Evolutionary conservation across 805 yeast genomes (phyloP), one percentile per base, ranked within the genome.

Genomic region (Kuraishia piskuri): DNA sequence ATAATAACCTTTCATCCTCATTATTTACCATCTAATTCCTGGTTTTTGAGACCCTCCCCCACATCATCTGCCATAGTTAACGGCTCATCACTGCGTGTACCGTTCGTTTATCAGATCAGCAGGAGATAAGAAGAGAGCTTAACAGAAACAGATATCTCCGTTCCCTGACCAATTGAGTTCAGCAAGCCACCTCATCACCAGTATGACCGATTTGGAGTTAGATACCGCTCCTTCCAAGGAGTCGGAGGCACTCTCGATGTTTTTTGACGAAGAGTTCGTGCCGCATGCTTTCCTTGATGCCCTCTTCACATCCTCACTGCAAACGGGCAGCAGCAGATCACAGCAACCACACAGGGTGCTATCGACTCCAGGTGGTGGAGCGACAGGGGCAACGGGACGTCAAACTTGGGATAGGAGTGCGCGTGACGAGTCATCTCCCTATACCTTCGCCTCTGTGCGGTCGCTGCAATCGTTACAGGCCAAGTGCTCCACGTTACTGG

Each of bases 221-320:
- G 40, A 31, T 31, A 31, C n/a, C 14, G 40, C 40, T 31, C 40
- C 40, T 31, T 31, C 49, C 17, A 47, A 47, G 25, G 49, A 47
- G 49, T 21, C 23, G 8, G 79, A 79, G 17, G 73, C 84, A 1
- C 65, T 85, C 2, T 68, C 80, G 12, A 84, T 86, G 82, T 86
- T 86, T 69, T 82, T 84, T 56, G 88, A 85, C 57, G 79, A 76
- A 21, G 80, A 78, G 23, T 86, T 85, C 61, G 80, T 77, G 19
- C 86, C 90, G 1, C 78, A 80, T 53, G 80, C 79, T 46, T 86
- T 78, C 59, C 75, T 86, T 20, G 88, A 86, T 62, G 83, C 86
- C 2, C 67, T 86, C 17, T 75, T 82, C 55, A 70, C 78, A 49
- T 66, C 75, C 20, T 69, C 76, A 2, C 56, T 73, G 7, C 56